A percentile compares a stretch with the other conserved stretches of the same genome.
Conservation (phyloP, 1,284 basidiomycete species). For the Apiotrichum veenhuisii region DNA sequence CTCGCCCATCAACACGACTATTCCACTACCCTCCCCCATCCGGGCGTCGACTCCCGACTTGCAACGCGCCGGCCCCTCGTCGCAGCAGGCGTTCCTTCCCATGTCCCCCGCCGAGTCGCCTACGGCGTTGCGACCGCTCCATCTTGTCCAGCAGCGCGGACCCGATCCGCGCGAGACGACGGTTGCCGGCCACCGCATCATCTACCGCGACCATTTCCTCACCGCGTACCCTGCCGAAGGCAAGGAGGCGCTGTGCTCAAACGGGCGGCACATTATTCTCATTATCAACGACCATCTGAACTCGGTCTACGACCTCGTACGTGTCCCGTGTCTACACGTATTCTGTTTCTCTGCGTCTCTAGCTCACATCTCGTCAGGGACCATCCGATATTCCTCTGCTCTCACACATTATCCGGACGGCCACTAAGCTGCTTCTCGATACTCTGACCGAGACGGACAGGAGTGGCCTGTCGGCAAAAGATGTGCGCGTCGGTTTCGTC, state of each 20-base stretch:
- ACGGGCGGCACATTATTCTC: constrained; percentile 43
- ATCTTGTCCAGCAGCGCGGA: background rate
- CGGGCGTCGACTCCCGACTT: constrained; percentile 15
- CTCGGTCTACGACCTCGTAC: constrained; percentile 45
- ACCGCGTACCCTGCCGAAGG: constrained; percentile 37
- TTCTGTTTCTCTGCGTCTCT: background rate
- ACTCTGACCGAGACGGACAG: background rate
- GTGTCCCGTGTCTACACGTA: constrained; percentile 9
- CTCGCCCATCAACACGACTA: constrained; percentile 2
- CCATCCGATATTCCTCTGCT: constrained; percentile 42
- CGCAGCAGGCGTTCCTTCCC: background rate
- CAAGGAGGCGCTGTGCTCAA: constrained; percentile 34
- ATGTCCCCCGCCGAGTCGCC: background rate
- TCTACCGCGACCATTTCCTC: constrained; percentile 38
- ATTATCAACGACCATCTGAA: constrained; percentile 43
- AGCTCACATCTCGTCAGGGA: constrained; percentile 24
- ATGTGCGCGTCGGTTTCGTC: constrained; percentile 41
- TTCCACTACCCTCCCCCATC: constrained; percentile 14
- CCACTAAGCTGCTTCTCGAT: constrained; percentile 24
- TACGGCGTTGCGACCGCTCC: constrained; percentile 3
- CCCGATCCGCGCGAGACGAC: constrained; percentile 2
- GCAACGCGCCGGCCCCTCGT: constrained; percentile 9
- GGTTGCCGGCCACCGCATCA: constrained; percentile 31
- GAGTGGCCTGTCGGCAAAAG: constrained; percentile 12
- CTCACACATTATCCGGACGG: constrained; percentile 35